Conservation (phyloP, 495 filamentous ascomycete genomes). For the Hypomontagnella monticulosa region DNA sequence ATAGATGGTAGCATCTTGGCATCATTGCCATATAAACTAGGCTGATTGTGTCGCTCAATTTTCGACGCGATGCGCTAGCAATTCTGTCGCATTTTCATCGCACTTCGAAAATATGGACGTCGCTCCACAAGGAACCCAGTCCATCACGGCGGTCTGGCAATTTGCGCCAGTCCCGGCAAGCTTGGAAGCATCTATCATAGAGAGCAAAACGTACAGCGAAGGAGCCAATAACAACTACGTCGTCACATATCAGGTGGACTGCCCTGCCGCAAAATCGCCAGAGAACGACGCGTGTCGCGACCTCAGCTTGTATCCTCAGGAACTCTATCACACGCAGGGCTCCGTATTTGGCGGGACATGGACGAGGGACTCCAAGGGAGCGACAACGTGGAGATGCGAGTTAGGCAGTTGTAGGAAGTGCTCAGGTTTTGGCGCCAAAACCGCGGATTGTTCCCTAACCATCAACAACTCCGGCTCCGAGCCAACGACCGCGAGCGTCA, state of each 20-base stretch:
- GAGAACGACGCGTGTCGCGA: slow-evolving; percentile 23
- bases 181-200: slow-evolving; percentile 1
- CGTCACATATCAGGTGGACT: slow-evolving; percentile 5
- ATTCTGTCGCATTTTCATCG: no score
- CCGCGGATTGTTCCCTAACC: not conserved
- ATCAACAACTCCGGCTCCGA: not conserved
- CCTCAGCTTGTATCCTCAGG: no score
- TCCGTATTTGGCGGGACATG: no score
- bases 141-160: not conserved
- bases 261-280: slow-evolving; percentile 1
- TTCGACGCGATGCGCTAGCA: not conserved
- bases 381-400: slow-evolving; percentile 17
- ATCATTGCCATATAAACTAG: not conserved
- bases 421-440: not conserved
- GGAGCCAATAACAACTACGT: not conserved
- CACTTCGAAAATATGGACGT: no score
- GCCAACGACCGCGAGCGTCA: not conserved
- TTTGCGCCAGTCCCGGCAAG: not conserved
- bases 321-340: no score
- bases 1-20: not conserved
- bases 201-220: not conserved
- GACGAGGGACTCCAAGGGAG: no score
- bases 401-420: not conserved
- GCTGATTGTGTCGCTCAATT: not conserved
- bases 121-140: not conserved